These are phyloP conservation scores for Massarina eburnea DNA, from an alignment of 2,329 filamentous ascomycete genomes.

Conservation along the genomic window DNA sequence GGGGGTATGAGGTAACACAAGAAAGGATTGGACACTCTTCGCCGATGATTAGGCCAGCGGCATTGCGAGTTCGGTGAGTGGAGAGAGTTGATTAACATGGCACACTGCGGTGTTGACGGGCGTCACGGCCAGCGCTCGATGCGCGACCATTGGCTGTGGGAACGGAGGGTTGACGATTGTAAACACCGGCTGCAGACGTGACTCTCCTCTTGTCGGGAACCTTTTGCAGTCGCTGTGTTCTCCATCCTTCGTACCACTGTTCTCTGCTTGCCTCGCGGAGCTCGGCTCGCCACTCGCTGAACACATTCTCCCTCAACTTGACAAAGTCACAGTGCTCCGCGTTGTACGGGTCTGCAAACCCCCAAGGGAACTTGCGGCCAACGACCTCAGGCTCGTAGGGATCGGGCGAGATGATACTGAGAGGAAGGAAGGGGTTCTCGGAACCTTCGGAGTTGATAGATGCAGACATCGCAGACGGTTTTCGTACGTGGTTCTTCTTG, in stretches of 20 bases:
- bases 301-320: constrained; percentile 86
- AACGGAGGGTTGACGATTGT: constrained; percentile 24
- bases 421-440: constrained; percentile 71
- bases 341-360: constrained; percentile 92
- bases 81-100: constrained; percentile 15
- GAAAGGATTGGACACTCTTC: background rate
- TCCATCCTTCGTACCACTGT: constrained; percentile 95
- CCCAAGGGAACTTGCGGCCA: constrained; percentile 93
- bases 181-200: constrained; percentile 33
- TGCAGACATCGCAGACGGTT: constrained; percentile 44
- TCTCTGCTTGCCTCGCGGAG: constrained; percentile 87
- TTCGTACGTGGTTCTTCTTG: constrained; percentile 42
- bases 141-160: constrained; percentile 36
- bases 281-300: constrained; percentile 89
- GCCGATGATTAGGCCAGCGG: too few relatives aligned
- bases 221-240: constrained; percentile 59
- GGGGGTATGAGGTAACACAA: constrained; percentile 4
- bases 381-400: constrained; percentile 78
- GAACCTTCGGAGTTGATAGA: constrained; percentile 42
- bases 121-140: constrained; percentile 33
- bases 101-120: constrained; percentile 26
- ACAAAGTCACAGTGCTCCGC: constrained; percentile 91
- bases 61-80: background rate
- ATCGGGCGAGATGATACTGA: constrained; percentile 93
- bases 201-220: constrained; percentile 23